A percentile compares a stretch with the other conserved stretches of the same genome.
phyloP scores from a whole-genome alignment of 2,329 filamentous ascomycete species.

The Sporothrix inflata region DNA sequence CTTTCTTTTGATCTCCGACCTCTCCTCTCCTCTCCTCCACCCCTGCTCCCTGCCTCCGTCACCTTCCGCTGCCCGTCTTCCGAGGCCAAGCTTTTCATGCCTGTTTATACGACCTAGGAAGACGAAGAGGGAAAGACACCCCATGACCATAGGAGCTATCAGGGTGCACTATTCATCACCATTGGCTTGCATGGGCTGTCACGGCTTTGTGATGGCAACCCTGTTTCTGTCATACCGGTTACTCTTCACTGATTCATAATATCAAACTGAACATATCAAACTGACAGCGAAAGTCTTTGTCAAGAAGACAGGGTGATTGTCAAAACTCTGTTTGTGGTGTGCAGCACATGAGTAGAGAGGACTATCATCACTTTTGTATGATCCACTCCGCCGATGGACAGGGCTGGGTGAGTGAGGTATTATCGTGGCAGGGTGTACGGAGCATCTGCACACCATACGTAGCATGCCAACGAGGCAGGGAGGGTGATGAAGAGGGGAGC shows the following conservation, averaged over 20 bases:
- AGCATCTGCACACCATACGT: conserved; percentile 11
- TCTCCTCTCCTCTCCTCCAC: neutral
- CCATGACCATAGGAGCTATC: neutral
- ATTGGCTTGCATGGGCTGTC: neutral
- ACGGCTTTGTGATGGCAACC: neutral
- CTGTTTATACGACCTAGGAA: neutral
- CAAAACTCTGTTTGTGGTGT: neutral
- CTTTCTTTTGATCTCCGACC: too few species aligned
- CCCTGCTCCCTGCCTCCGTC: neutral
- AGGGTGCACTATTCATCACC: neutral
- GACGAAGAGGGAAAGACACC: neutral
- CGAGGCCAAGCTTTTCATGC: neutral
- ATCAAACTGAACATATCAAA: neutral
- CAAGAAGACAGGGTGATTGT: neutral
- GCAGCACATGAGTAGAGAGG: neutral
- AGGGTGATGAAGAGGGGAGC: neutral
- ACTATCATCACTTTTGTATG: neutral
- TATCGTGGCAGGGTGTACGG: conserved; percentile 1
- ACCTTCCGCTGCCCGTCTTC: neutral
- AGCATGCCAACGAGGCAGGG: neutral
- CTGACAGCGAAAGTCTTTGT: neutral
- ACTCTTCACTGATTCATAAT: neutral
- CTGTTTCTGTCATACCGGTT: neutral
- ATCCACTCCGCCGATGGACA: neutral
- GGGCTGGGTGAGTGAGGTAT: neutral